Evolutionary conservation across 345 rosid species (phyloP), one percentile per base, ranked within the genome.

Genomic region (Salix arbutifolia): DNA sequence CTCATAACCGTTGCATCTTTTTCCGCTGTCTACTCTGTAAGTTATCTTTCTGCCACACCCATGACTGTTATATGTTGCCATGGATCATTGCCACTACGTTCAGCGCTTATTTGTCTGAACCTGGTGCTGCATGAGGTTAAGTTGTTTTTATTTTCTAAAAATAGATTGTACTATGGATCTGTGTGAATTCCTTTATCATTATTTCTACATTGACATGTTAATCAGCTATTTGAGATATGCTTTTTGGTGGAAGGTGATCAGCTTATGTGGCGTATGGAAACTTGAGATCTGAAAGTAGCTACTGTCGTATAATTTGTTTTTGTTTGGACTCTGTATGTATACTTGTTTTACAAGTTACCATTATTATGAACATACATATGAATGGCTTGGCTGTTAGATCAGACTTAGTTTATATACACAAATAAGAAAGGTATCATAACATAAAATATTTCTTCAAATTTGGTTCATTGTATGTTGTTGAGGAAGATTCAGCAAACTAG

Each of bases 1-100:
- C 83, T 96, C 74, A 48, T 87, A 81, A 91, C 96, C 23, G 83
- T 88, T 23, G 91, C 88, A 13, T 78, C 84, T 77, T 93, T 93
- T 84, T 90, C 88, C 50, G 95, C 91, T 19, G 87, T 96, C 69
- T 92, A 89, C 90, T 77, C 91, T 19, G 99, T 93, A 88, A 89
- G 92, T 81, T 79, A 48, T 65, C 70, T 77, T 65, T 35, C 79
- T 53, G 4, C 70, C 26, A 26, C 77, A 9, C 3, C 8, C 18
- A 4, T 28, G 48, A 30, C n/a, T 7, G 16, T 12, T 3, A 31
- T 3, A 28, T 18, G 38, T 13, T 31, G 16, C 56, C 16, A 8
- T 0, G 44, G 69, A 66, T 66, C 40, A 7, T 33, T 66, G 11
- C 69, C 68, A 65, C 16, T 14, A 31, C 16, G 5, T 31, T 31